Conservation (phyloP, 1,139 yeast genomes). For the Pichia sp. region DNA sequence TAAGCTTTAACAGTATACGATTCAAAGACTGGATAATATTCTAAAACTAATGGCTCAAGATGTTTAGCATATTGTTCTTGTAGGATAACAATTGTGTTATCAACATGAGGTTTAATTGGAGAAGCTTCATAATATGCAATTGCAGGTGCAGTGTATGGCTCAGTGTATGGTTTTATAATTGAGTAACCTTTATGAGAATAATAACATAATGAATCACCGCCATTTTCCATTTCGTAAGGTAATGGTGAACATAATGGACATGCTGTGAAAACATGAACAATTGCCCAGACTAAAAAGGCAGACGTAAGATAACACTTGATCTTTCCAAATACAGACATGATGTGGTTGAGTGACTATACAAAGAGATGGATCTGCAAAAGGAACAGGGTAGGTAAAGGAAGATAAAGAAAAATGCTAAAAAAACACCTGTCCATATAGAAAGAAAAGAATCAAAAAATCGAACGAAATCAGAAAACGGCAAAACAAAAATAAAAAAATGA, state of each 20-base stretch:
- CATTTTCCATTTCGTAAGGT: conserved; percentile 1
- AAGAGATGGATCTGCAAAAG: no score
- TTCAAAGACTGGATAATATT: conserved; percentile 6
- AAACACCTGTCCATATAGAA: not conserved
- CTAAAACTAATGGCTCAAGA: not conserved
- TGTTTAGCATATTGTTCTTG: not conserved
- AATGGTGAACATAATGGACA: conserved; percentile 14
- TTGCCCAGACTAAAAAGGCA: conserved; percentile 4
- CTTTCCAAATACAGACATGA: conserved; percentile 9
- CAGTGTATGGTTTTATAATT: conserved; percentile 18
- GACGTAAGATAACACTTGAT: conserved; percentile 15
- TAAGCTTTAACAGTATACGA: not conserved
- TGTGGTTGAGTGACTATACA: not conserved
- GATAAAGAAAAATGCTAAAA: not conserved
- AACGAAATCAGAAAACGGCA: not conserved
- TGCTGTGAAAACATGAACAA: conserved; percentile 9
- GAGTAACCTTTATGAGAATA: conserved; percentile 19
- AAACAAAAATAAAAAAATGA: no score
- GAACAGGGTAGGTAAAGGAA: no score
- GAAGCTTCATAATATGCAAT: conserved; percentile 17
- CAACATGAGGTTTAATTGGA: conserved; percentile 22
- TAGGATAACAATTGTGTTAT: conserved; percentile 3
- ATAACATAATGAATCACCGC: conserved; percentile 17
- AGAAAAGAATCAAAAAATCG: no score
- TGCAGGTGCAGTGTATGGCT: conserved; percentile 13